A percentile compares a stretch with the other conserved stretches of the same genome.
These are phyloP conservation scores for Salvia sclarea DNA, from an alignment of 305 asterid species.

Conservation along the genomic window DNA sequence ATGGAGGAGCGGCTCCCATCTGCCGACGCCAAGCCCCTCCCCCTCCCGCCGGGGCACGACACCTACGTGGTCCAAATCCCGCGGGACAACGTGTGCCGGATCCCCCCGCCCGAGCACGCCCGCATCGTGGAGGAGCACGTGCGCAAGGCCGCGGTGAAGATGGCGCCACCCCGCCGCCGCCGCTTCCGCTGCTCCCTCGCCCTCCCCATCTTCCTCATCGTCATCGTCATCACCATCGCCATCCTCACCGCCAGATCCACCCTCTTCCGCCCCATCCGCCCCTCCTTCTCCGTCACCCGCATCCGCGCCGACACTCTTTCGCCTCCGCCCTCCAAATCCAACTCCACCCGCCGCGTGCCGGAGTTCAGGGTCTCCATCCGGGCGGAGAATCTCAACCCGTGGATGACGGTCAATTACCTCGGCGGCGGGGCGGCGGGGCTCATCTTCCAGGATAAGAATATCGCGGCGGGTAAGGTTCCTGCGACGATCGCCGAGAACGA, in stretches of 20 bases:
- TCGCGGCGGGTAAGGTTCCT: conserved; percentile 48
- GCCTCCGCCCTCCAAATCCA: background rate
- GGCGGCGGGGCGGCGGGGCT: conserved; percentile 41
- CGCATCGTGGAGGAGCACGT: conserved; percentile 41
- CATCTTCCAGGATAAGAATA: conserved; percentile 30
- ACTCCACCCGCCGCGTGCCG: conserved; percentile 8
- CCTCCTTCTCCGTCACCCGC: conserved; percentile 40
- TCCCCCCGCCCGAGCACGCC: conserved; percentile 80
- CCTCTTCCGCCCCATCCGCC: conserved; percentile 46
- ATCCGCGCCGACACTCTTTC: conserved; percentile 32
- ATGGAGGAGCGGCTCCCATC: conserved; percentile 78
- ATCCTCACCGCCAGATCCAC: conserved; percentile 29
- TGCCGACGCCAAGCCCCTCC: background rate
- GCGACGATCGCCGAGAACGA: conserved; percentile 17
- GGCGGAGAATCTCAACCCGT: conserved; percentile 43
- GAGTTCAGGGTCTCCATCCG: conserved; percentile 37
- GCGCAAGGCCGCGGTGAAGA: conserved; percentile 24
- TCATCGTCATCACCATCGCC: background rate
- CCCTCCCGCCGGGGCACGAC: conserved; percentile 20
- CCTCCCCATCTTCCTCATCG: conserved; percentile 20
- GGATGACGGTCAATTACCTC: conserved; percentile 37
- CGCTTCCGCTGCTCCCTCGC: conserved; percentile 28
- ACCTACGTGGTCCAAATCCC: conserved; percentile 56
- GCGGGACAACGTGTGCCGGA: conserved; percentile 70
- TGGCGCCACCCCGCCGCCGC: conserved; percentile 6